Percentiles rank a stretch among this genome's conserved stretches.
phyloP scores from a whole-genome alignment of 2,329 filamentous ascomycete species.

The Xylariaceae sp. region DNA sequence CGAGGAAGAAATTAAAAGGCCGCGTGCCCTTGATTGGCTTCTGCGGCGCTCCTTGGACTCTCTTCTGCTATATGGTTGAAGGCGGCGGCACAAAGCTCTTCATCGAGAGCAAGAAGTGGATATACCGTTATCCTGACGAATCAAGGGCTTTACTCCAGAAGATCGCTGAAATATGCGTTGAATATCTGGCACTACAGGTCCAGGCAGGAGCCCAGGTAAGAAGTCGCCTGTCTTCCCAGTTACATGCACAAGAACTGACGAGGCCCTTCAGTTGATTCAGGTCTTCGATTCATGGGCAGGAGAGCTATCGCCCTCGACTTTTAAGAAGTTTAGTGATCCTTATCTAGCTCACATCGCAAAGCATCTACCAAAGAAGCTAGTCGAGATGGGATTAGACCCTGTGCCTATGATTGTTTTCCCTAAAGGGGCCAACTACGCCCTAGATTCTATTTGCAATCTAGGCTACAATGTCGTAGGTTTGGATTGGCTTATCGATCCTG shows the following conservation, averaged over 20 bases:
- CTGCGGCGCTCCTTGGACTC: slow-evolving; percentile 94
- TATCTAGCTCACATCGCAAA: slow-evolving; percentile 84
- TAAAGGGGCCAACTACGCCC: slow-evolving; percentile 94
- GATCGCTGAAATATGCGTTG: slow-evolving; percentile 92
- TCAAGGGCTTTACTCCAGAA: slow-evolving; percentile 83
- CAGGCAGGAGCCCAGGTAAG: slow-evolving; percentile 84
- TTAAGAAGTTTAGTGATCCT: slow-evolving; percentile 83
- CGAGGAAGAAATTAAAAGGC: slow-evolving; percentile 82
- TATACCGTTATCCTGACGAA: slow-evolving; percentile 84
- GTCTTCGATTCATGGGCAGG: slow-evolving; percentile 99
- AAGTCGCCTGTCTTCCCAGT: slow-evolving; percentile 12
- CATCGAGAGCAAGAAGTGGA: slow-evolving; percentile 92
- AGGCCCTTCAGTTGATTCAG: slow-evolving; percentile 70
- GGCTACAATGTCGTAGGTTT: slow-evolving; percentile 93
- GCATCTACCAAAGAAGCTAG: slow-evolving; percentile 73
- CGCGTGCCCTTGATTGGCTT: slow-evolving; percentile 94
- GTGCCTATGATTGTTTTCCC: slow-evolving; percentile 99
- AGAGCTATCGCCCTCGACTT: slow-evolving; percentile 82
- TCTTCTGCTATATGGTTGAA: slow-evolving; percentile 99
- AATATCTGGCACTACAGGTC: slow-evolving; percentile 91
- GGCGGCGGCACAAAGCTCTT: slow-evolving; percentile 96
- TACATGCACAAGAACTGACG: slow-evolving; percentile 2
- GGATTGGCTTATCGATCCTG: slow-evolving; percentile 92
- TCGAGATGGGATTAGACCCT: slow-evolving; percentile 72
- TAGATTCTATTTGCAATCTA: slow-evolving; percentile 83